Conservation (phyloP, 83 land plant species). For the Thuja plicata region DNA sequence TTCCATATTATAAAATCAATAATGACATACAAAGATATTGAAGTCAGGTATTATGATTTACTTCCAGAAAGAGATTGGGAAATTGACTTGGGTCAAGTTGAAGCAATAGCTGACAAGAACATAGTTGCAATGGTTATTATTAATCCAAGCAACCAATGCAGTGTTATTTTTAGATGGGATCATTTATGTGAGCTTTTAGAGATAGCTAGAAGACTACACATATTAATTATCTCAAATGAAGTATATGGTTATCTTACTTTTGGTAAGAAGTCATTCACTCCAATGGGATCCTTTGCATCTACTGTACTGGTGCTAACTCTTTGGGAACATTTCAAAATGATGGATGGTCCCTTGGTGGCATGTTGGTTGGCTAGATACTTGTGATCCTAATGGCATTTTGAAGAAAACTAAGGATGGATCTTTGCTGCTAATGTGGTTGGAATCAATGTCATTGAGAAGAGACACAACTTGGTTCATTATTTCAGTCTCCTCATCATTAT, state of each 20-base stretch:
- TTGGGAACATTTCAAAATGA: slow-evolving; percentile 88
- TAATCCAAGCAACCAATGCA: too few species aligned
- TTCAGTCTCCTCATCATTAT: too few species aligned
- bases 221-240: too few species aligned
- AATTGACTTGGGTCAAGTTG: slow-evolving; percentile 61
- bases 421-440: too few species aligned
- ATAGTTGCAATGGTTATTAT: slow-evolving; percentile 76
- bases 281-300: slow-evolving; percentile 74
- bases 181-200: slow-evolving; percentile 81
- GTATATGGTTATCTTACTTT: slow-evolving; percentile 82
- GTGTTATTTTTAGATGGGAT: slow-evolving; percentile 54
- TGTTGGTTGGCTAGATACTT: slow-evolving; percentile 79
- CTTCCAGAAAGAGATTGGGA: slow-evolving; percentile 79
- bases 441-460: too few species aligned
- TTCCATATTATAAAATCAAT: slow-evolving; percentile 73
- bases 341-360: slow-evolving; percentile 99
- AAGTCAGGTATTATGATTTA: slow-evolving; percentile 65
- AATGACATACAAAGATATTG: slow-evolving; percentile 46
- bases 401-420: slow-evolving; percentile 4
- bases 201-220: slow-evolving; percentile 52
- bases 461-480: too few species aligned
- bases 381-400: slow-evolving; percentile 69
- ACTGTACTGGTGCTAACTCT: slow-evolving; percentile 74
- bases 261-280: slow-evolving; percentile 58
- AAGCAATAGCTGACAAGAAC: slow-evolving; percentile 53